Evolutionary conservation across 805 yeast species (phyloP), one percentile per base, ranked within the genome.

Genomic region (Candida takata): DNA sequence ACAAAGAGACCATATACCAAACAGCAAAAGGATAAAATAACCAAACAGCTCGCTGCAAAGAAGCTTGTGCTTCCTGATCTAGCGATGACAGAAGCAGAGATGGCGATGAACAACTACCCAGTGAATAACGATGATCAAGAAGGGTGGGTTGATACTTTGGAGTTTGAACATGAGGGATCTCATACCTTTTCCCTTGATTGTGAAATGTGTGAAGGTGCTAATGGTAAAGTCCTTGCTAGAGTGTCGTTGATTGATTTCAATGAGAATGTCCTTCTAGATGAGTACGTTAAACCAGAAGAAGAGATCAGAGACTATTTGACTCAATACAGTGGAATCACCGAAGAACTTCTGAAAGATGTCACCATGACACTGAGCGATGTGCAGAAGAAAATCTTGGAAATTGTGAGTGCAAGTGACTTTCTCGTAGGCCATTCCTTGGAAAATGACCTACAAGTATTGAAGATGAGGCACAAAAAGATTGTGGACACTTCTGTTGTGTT

Each of bases 371-470:
- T 81, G 12, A 41, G 55, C 13, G 95, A 88, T 46, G 74, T 85
- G 3, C 97, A 87, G 54, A 41, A 65, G 2, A 63, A 69, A 47
- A 39, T 92, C 6, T 34, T 72, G 3, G 44, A 52, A 3, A 46
- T 70, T 2, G 62, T 90, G 3, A 61, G 73, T 6, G 49, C 69
- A 2, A 60, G 64, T 13, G 97, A 87, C 53, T 67, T 79, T 11
- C 52, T 90, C 16, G 72, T 90, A 35, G 97, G 98, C 2, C 98
- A 90, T 55, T 90, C 97, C 0, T 62, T 90, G 21, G 90, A 88
- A 43, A 77, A 81, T 16, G 98, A 90, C 57, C 64, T 90, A 33
- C 65, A 69, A 9, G 95, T 78, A 3, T 58, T 92, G 52, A 70
- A 71, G 46, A 48, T 92, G 12, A 68, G 77, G 32, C 97, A 90